Conservation (phyloP, 805 yeast species). For the Zygosaccharomyces bailii region DNA sequence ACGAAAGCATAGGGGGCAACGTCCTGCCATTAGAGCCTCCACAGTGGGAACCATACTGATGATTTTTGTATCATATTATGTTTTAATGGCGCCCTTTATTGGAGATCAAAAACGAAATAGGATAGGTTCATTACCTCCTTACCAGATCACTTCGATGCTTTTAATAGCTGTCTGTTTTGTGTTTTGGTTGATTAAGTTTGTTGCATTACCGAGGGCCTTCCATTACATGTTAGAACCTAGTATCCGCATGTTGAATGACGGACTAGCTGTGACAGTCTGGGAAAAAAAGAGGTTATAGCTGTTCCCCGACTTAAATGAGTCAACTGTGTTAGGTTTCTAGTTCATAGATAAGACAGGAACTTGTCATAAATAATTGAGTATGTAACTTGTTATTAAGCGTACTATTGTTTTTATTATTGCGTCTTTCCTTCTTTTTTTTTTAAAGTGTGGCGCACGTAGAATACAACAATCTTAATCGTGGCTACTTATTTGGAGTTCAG, state of each 20-base stretch:
- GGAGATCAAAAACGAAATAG: slow-evolving; percentile 22
- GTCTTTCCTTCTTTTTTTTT: not conserved
- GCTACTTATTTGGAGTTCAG: slow-evolving; percentile 28
- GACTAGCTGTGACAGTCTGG: slow-evolving; percentile 58
- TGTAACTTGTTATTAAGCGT: not conserved
- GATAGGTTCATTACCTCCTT: slow-evolving; percentile 37
- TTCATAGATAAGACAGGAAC: too few relatives aligned
- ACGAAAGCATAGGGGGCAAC: slow-evolving; percentile 44
- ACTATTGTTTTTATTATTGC: not conserved
- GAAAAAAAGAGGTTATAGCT: too few relatives aligned
- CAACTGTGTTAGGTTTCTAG: too few relatives aligned
- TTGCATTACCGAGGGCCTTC: slow-evolving; percentile 44
- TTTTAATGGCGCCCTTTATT: slow-evolving; percentile 47
- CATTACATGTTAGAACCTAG: slow-evolving; percentile 45
- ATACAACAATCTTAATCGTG: not conserved
- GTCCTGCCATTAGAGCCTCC: slow-evolving; percentile 52
- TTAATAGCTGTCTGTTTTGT: slow-evolving; percentile 43
- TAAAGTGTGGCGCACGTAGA: not conserved
- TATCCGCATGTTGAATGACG: slow-evolving; percentile 49
- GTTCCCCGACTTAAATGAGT: too few relatives aligned
- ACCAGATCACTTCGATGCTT: slow-evolving; percentile 41
- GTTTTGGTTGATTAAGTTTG: slow-evolving; percentile 57
- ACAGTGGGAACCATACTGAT: slow-evolving; percentile 47
- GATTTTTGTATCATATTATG: slow-evolving; percentile 44
- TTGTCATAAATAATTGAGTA: slow-evolving; percentile 2